Base-by-base conservation (phyloP, 2,329 filamentous ascomycete genomes). In the Aspergillus novoparasiticus region DNA sequence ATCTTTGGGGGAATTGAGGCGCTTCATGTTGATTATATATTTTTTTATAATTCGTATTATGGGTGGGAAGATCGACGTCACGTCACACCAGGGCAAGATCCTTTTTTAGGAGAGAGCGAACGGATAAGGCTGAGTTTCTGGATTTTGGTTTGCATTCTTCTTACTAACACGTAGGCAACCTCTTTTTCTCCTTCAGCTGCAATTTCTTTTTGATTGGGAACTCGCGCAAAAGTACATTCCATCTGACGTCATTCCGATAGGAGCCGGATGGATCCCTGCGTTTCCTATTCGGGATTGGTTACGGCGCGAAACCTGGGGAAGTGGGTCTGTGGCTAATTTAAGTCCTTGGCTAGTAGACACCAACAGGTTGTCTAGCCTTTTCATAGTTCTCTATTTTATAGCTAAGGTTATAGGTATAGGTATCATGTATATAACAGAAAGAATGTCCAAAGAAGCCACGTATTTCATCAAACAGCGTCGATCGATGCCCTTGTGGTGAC, bases 401-500 rank as follows among this genome's bases (percentile, higher is more conserved):
- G 14, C 14, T 34, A n/a, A 3, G n/a, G 48, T n/a, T 51, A 51
- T 51, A 51, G 48, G 28, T 51, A 32, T 32, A 51, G 16, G 48
- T 51, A 51, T 34, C 34, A 55, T 14, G 19, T 54, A 54, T 54
- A 55, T 39, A 55, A 53, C 30, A 34, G 8, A 21, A 26, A 26
- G 2, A 26, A 51, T 12, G 34, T 16, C 16, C 32, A 39, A 41
- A 36, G 14, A 54, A 32, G 11, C 23, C 19, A 43, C 1, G 11
- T 21, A 26, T 6, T n/a, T 12, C 32, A 51, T 65, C 82, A 92
- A 14, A 94, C 86, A 23, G 90, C 89, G 77, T 94, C 91, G 84
- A 94, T 92, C 67, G 85, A 88, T 30, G 91, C 91, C 71, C 91
- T 83, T 32, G 88, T 93, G 21, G 85, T 93, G 65, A 99, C 83